phyloP scores from a whole-genome alignment of 140 eudicot species.

The Bidens hawaiensis region DNA sequence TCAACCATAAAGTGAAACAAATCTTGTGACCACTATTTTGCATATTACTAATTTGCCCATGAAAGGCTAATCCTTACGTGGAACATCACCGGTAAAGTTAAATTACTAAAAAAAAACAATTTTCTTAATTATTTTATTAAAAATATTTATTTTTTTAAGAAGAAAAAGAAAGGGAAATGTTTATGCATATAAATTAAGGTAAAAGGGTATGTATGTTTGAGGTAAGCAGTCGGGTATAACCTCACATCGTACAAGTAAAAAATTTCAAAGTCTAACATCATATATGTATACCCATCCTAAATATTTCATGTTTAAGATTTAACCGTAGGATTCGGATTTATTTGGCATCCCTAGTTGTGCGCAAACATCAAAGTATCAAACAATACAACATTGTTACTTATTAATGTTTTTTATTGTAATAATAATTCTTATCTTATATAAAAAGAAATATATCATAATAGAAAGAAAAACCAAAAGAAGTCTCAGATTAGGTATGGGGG shows the following conservation, averaged over 20 bases:
- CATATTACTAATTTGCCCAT: slow-evolving; percentile 13
- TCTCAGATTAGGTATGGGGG: slow-evolving; percentile 20
- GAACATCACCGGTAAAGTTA: not conserved
- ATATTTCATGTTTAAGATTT: too few species aligned
- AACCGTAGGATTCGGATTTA: too few species aligned
- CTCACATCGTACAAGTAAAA: too few species aligned
- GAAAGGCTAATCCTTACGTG: not conserved
- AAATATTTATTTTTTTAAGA: too few species aligned
- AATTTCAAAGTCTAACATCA: too few species aligned
- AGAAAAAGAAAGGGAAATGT: too few species aligned
- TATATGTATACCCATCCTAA: too few species aligned
- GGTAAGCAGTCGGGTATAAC: too few species aligned
- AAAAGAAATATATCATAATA: not conserved
- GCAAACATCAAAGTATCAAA: not conserved
- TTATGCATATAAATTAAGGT: too few species aligned
- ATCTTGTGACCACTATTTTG: slow-evolving; percentile 22
- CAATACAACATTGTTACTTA: not conserved
- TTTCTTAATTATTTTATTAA: not conserved
- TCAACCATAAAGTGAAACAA: slow-evolving; percentile 22
- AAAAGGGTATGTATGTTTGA: too few species aligned
- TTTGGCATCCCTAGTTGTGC: too few species aligned
- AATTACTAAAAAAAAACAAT: not conserved
- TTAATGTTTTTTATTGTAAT: not conserved
- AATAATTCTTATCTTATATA: not conserved
- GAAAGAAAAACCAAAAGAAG: slow-evolving; percentile 13